Percentiles rank a stretch among this genome's conserved stretches.
Evolutionary conservation across 2,329 filamentous ascomycete genomes (phyloP).

Genomic region (Botryosphaeria dothidea): DNA sequence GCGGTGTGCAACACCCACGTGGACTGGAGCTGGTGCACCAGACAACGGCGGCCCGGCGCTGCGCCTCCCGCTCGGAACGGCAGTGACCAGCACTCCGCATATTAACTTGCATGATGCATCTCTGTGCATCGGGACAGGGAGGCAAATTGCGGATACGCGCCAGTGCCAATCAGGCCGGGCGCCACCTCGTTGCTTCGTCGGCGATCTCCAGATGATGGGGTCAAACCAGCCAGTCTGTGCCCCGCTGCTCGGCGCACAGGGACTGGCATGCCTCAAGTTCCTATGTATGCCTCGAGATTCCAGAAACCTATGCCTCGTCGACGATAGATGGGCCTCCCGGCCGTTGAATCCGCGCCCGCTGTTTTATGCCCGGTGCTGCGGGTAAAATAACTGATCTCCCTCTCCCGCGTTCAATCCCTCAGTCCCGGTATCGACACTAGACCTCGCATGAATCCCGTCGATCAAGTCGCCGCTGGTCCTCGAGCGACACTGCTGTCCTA

Average conservation of each 20-base stretch:
- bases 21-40: neutral
- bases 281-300: slow-evolving; percentile 10
- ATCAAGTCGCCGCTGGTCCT: neutral
- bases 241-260: neutral
- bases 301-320: neutral
- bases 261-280: neutral
- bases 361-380: neutral
- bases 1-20: neutral
- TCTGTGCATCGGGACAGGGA: neutral
- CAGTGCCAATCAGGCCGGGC: neutral
- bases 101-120: slow-evolving; percentile 3
- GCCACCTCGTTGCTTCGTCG: slow-evolving; percentile 9
- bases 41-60: neutral
- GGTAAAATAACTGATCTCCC: slow-evolving; percentile 1
- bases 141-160: slow-evolving; percentile 8
- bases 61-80: slow-evolving; percentile 1
- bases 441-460: slow-evolving; percentile 3
- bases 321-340: slow-evolving; percentile 9
- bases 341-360: neutral
- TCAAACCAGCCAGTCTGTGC: neutral
- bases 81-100: slow-evolving; percentile 7
- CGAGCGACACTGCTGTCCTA: neutral
- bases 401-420: neutral
- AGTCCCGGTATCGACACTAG: neutral
- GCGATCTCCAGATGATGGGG: slow-evolving; percentile 15